Percentiles rank a stretch among this genome's conserved stretches.
Evolutionary conservation across 1,284 basidiomycete species (phyloP).

Genomic region (Rhodotorula sp.): DNA sequence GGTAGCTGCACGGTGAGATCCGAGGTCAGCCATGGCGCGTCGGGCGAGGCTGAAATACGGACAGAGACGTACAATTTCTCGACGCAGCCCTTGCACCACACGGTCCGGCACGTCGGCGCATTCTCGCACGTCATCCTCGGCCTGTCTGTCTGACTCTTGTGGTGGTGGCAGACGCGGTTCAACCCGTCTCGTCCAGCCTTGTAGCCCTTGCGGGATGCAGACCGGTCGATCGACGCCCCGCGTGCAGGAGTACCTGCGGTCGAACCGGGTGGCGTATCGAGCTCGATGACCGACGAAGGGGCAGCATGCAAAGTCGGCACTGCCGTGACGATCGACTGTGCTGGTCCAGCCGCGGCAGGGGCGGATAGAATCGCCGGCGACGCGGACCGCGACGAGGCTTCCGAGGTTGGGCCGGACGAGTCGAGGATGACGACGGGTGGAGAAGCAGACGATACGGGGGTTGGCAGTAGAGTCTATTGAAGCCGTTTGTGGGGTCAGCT

Average conservation of each 20-base stretch:
- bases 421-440: constrained; percentile 6
- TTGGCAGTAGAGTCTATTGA: background rate
- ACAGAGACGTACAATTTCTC: constrained; percentile 28
- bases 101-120: constrained; percentile 23
- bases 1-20: constrained; percentile 10
- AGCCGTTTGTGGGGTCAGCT: background rate
- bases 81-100: constrained; percentile 36
- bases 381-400: background rate
- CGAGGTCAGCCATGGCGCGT: background rate
- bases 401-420: constrained; percentile 1
- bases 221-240: background rate
- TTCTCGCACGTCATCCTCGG: constrained; percentile 33
- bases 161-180: constrained; percentile 22
- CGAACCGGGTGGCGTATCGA: background rate
- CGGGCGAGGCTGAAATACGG: no score
- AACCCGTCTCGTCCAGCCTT: constrained; percentile 7
- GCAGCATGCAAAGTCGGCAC: background rate
- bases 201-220: background rate
- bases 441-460: background rate
- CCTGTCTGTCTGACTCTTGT: constrained; percentile 21
- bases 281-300: background rate
- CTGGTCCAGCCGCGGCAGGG: background rate
- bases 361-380: background rate
- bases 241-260: background rate
- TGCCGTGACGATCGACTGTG: background rate